A percentile compares a stretch with the other conserved stretches of the same genome.
phyloP scores from a whole-genome alignment of 179 eudicot genomes.

The Carnegiea gigantea region DNA sequence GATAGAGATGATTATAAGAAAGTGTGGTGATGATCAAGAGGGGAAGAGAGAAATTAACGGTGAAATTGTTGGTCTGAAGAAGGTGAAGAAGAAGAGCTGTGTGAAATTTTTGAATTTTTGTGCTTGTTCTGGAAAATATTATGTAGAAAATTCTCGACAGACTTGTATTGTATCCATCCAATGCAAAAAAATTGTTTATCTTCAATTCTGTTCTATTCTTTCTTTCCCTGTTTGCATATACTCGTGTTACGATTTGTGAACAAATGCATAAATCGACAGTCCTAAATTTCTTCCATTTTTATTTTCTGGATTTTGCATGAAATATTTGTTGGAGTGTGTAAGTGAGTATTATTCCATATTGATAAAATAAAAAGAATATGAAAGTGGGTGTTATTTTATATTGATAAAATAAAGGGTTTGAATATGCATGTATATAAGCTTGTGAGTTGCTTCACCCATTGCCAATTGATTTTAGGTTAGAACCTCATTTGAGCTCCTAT shows the following conservation, averaged over 20 bases:
- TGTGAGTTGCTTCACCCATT: no score
- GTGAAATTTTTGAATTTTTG: neutral
- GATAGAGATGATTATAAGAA: no score
- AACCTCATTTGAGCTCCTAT: no score
- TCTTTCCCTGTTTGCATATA: no score
- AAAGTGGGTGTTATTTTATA: no score
- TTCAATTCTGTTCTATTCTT: neutral
- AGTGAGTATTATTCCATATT: no score
- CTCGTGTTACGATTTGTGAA: neutral
- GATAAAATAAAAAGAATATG: no score
- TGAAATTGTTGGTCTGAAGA: neutral
- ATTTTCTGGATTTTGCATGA: neutral
- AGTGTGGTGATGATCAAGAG: no score
- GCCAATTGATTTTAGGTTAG: no score
- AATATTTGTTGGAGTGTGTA: no score
- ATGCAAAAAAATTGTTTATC: neutral
- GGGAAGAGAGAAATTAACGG: neutral
- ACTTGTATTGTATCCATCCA: neutral
- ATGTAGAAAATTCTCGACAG: neutral
- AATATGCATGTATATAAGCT: no score
- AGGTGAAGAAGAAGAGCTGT: slow-evolving; percentile 1
- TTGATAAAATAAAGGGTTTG: no score
- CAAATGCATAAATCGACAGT: neutral
- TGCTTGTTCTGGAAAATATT: slow-evolving; percentile 7
- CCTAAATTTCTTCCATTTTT: neutral